Conservation (phyloP, 2,329 filamentous ascomycete genomes). For the Basipetospora chlamydospora region DNA sequence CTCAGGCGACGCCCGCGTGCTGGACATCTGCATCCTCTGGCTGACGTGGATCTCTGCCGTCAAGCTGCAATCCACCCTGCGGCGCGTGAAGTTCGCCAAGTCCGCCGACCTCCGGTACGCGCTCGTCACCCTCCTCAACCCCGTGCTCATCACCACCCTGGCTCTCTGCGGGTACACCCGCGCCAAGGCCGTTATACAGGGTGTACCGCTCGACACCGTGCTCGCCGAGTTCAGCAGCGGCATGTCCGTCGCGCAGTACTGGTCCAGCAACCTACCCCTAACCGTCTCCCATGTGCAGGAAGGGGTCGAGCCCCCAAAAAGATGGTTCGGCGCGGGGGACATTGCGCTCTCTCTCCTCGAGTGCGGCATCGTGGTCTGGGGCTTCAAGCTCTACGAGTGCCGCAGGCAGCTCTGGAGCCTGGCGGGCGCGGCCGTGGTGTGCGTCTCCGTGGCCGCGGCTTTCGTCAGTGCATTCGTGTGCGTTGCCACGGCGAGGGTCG, state of each 20-base stretch:
- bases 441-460: slow-evolving; percentile 20
- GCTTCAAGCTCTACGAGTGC: slow-evolving; percentile 37
- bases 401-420: slow-evolving; percentile 28
- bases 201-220: slow-evolving; percentile 16
- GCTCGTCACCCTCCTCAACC: slow-evolving; percentile 27
- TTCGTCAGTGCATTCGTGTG: slow-evolving; percentile 26
- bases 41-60: slow-evolving; percentile 32
- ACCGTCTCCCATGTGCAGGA: too few species aligned
- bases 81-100: slow-evolving; percentile 7
- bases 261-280: slow-evolving; percentile 12
- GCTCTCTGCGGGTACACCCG: slow-evolving; percentile 28
- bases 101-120: slow-evolving; percentile 7
- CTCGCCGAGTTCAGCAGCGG: slow-evolving; percentile 19
- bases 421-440: slow-evolving; percentile 23
- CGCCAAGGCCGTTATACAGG: slow-evolving; percentile 19
- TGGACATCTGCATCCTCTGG: slow-evolving; percentile 32
- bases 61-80: slow-evolving; percentile 22
- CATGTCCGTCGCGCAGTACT: slow-evolving; percentile 19
- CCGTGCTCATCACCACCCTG: slow-evolving; percentile 32
- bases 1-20: slow-evolving; percentile 19
- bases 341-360: slow-evolving; percentile 32
- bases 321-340: slow-evolving; percentile 32
- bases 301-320: too few species aligned
- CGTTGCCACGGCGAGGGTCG: slow-evolving; percentile 19
- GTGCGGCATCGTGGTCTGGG: slow-evolving; percentile 36